phyloP scores from a whole-genome alignment of 768 basidiomycete species.

The Hygrophoropsis aurantiaca region DNA sequence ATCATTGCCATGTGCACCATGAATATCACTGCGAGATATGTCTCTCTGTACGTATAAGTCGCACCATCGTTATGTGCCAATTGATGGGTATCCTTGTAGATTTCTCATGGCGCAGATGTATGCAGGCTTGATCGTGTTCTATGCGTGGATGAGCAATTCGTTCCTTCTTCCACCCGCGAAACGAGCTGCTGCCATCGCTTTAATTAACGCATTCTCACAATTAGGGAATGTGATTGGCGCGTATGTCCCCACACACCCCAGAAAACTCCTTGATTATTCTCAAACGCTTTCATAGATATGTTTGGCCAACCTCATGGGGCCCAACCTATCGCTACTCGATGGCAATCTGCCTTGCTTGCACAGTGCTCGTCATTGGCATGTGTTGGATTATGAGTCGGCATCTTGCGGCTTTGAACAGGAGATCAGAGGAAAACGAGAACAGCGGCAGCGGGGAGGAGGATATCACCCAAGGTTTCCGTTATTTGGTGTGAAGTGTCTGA shows the following conservation, averaged over 20 bases:
- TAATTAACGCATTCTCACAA: slow-evolving; percentile 77
- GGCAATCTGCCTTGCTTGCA: slow-evolving; percentile 63
- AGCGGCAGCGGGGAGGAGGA: slow-evolving; percentile 12
- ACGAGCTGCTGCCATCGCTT: slow-evolving; percentile 76
- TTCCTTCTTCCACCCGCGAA: slow-evolving; percentile 79
- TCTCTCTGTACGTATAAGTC: slow-evolving; percentile 44
- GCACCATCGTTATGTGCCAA: not conserved
- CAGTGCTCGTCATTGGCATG: slow-evolving; percentile 46
- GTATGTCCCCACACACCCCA: slow-evolving; percentile 34
- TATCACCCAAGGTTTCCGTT: slow-evolving; percentile 36
- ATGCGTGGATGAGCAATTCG: slow-evolving; percentile 45
- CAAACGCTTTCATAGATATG: slow-evolving; percentile 39
- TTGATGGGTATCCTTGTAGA: slow-evolving; percentile 28
- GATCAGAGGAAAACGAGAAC: slow-evolving; percentile 33
- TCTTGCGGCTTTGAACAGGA: slow-evolving; percentile 36
- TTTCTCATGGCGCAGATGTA: slow-evolving; percentile 74
- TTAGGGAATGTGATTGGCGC: slow-evolving; percentile 80
- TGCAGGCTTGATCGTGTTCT: slow-evolving; percentile 64
- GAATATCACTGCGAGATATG: slow-evolving; percentile 57
- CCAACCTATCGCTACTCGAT: slow-evolving; percentile 66
- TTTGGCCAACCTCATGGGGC: slow-evolving; percentile 65
- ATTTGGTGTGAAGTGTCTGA: slow-evolving; percentile 35
- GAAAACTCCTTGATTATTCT: not conserved
- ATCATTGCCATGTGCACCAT: slow-evolving; percentile 59
- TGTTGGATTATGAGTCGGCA: slow-evolving; percentile 43